Conservation (phyloP, 176 grass and related monocot species). For the Oropetium thomaeum region DNA sequence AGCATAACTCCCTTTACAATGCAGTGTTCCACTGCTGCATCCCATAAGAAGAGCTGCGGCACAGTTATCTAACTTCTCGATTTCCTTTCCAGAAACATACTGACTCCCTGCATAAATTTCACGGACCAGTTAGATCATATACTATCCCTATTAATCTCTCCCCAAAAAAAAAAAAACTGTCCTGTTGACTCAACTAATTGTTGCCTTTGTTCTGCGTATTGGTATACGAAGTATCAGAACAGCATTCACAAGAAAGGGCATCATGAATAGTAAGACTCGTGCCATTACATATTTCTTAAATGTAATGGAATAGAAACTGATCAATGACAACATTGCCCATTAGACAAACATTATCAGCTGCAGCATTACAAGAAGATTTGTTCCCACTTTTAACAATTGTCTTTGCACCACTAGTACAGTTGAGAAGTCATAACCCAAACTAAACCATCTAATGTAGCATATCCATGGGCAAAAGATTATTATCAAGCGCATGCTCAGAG, state of each 20-base stretch:
- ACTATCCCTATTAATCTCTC: too few relatives aligned
- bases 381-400: background rate
- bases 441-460: background rate
- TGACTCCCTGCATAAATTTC: slow-evolving; percentile 63
- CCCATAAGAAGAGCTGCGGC: slow-evolving; percentile 95
- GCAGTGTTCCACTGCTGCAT: slow-evolving; percentile 74
- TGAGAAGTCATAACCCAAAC: background rate
- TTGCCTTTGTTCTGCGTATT: background rate
- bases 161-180: too few relatives aligned
- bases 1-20: slow-evolving; percentile 63
- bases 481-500: too few relatives aligned
- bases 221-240: slow-evolving; percentile 22
- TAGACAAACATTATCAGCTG: background rate
- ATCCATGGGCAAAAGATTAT: too few relatives aligned
- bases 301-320: background rate
- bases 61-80: slow-evolving; percentile 66
- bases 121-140: background rate
- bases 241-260: background rate
- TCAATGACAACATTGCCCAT: background rate
- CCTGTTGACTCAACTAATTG: background rate
- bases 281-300: background rate
- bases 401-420: background rate
- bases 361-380: background rate
- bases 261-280: background rate
- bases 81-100: slow-evolving; percentile 73